Percentiles rank a stretch among this genome's conserved stretches.
Evolutionary conservation across 2,329 filamentous ascomycete genomes (phyloP).

Genomic region (Peltaster fructicola): DNA sequence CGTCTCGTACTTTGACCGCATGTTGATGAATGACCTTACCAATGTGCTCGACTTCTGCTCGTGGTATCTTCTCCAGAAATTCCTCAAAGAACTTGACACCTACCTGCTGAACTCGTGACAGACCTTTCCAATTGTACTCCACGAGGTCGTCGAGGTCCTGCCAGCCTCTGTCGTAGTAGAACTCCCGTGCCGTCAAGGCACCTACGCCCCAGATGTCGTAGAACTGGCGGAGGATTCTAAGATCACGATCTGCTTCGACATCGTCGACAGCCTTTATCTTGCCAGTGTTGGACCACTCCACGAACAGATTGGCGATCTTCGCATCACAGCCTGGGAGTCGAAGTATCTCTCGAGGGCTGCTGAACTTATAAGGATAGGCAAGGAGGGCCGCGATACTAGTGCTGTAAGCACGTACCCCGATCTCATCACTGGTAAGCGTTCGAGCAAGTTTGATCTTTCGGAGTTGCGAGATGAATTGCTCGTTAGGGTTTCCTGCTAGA

Average conservation of each 20-base stretch:
- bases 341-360: constrained; percentile 24
- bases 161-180: constrained; percentile 63
- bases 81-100: constrained; percentile 90
- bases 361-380: constrained; percentile 53
- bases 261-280: constrained; percentile 44
- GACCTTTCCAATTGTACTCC: constrained; percentile 57
- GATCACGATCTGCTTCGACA: constrained; percentile 44
- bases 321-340: constrained; percentile 60
- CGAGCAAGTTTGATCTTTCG: constrained; percentile 57
- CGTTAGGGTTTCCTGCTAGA: constrained; percentile 52
- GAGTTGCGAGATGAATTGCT: constrained; percentile 55
- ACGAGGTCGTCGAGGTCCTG: constrained; percentile 71
- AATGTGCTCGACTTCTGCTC: constrained; percentile 56
- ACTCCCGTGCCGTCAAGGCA: constrained; percentile 60
- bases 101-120: constrained; percentile 76
- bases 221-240: constrained; percentile 51
- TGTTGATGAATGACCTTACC: constrained; percentile 44
- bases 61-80: constrained; percentile 52
- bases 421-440: constrained; percentile 52
- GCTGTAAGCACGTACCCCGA: constrained; percentile 73
- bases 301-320: constrained; percentile 62
- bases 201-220: constrained; percentile 88
- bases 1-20: constrained; percentile 43
- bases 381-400: constrained; percentile 68
- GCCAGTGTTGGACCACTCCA: constrained; percentile 49